Evolutionary conservation across 1,139 yeast species (phyloP), one percentile per base, ranked within the genome.

Genomic region (Saccharomycopsis crataegensis): DNA sequence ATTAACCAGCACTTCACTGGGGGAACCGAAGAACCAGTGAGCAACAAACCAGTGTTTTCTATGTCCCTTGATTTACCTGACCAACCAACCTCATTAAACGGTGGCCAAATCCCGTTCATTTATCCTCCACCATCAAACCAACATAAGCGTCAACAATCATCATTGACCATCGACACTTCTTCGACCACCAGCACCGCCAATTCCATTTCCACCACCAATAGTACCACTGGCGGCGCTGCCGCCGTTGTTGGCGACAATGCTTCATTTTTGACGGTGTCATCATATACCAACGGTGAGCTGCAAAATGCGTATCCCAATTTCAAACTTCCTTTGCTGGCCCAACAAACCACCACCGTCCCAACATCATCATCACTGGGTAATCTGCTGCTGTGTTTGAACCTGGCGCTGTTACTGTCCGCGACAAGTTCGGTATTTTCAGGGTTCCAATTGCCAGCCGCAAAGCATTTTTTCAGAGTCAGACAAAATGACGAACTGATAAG

Each of bases 91-190:
- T 51, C 46, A 40, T 46, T 34, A 38, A 45, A 45, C 9, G 54
- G 12, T 42, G 44, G 34, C 17, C 48, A 45, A 32, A 11, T 8
- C 12, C 7, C 40, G 6, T 12, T 45, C 22, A 9, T 32, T 12
- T 40, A 3, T n/a, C 16, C 17, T 12, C 43, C 49, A 16, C 17
- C 22, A 9, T 8, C n/a, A 22, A n/a, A 14, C n/a, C 31, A 22
- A 8, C 47, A 43, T 32, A 34, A 32, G n/a, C 43, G 44, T 57
- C 44, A 16, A 3, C n/a, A 55, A 49, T 43, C 58, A 58, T 34
- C 61, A 62, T 12, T 65, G 64, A 11, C 64, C 60, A 32, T 59
- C 63, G 44, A 63, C 46, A 48, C 55, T 14, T 17, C 66, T 3
- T 22, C 28, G 4, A 22, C 28, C 4, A 22, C 4, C 4, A 22